Base-by-base conservation (phyloP, 768 basidiomycete genomes). In the Jaapia argillacea region DNA sequence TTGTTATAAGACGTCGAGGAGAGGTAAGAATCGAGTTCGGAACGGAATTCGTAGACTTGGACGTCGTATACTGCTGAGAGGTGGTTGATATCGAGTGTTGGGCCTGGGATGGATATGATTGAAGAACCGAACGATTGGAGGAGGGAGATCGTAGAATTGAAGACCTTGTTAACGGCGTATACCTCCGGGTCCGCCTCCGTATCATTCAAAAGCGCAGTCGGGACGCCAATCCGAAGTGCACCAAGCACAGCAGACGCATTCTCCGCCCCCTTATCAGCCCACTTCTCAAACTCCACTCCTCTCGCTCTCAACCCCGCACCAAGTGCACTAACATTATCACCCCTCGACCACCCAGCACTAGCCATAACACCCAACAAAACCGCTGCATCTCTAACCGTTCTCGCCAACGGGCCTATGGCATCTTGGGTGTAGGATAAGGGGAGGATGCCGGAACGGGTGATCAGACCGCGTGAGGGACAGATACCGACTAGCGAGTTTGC, bases 401-500 rank as follows among this genome's bases (percentile, higher is more conserved):
- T 12, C 10, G 37, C 37, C 7, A 38, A 7, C 7, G 37, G 37
- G 7, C 37, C 37, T 12, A 38, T 38, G 10, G 37, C 37, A 21
- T 38, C 37, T 38, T 38, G 37, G 20, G 37, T 38, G 10, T 10
- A 10, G 10, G 37, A 38, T 21, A 38, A 21, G 13, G 37, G 37
- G 37, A 38, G 13, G 20, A 38, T 38, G 10, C 37, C 37, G 10
- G 7, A 7, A 12, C 37, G 37, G 10, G 37, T 10, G 37, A 38
- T 21, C 10, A 38, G 20, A 7, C 37, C 37, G 7, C 37, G 10
- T 10, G 37, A 13, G 7, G 37, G 37, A 21, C 37, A 21, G 37
- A 38, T 38, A 21, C 37, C 37, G 7, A 38, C 37, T 12, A 38
- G 37, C 10, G 37, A 38, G 37, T 38, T 38, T 7, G 37, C 37